Percentiles rank a stretch among this genome's conserved stretches.
Evolutionary conservation across 2,329 filamentous ascomycete genomes (phyloP).

Genomic region (Cladosporium austrohemisphaericum): DNA sequence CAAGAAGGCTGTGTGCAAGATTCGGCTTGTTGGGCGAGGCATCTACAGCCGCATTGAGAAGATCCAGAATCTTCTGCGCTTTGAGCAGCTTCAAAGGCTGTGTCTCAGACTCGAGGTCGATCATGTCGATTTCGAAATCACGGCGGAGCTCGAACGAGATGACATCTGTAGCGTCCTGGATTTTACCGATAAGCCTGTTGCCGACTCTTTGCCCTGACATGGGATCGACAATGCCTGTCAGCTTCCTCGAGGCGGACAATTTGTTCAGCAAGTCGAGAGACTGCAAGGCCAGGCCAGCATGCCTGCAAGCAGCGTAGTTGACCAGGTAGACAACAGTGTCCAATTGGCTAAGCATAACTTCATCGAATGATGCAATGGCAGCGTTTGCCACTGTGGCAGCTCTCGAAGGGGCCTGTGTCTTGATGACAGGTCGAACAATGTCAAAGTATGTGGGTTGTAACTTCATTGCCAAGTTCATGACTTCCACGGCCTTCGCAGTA

Average conservation of each 20-base stretch:
- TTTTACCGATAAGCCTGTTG: conserved; percentile 28
- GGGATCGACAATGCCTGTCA: conserved; percentile 66
- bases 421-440: conserved; percentile 76
- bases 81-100: conserved; percentile 78
- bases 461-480: conserved; percentile 77
- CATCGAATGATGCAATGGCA: conserved; percentile 84
- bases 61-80: conserved; percentile 71
- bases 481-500: conserved; percentile 74
- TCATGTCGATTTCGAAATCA: conserved; percentile 73
- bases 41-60: conserved; percentile 75
- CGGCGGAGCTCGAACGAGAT: conserved; percentile 81
- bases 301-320: conserved; percentile 79
- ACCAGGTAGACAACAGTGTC: conserved; percentile 77
- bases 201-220: conserved; percentile 48
- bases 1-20: conserved; percentile 84
- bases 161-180: conserved; percentile 45
- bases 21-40: conserved; percentile 74
- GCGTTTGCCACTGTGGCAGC: conserved; percentile 65
- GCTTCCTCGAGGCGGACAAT: conserved; percentile 76
- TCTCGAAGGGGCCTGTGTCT: conserved; percentile 58
- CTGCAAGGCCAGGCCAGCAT: conserved; percentile 73
- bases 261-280: conserved; percentile 81
- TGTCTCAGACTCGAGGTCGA: conserved; percentile 69
- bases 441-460: conserved; percentile 89
- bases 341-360: conserved; percentile 79